Conservation (phyloP, 2,329 filamentous ascomycete genomes). For the Claviceps sp. region DNA sequence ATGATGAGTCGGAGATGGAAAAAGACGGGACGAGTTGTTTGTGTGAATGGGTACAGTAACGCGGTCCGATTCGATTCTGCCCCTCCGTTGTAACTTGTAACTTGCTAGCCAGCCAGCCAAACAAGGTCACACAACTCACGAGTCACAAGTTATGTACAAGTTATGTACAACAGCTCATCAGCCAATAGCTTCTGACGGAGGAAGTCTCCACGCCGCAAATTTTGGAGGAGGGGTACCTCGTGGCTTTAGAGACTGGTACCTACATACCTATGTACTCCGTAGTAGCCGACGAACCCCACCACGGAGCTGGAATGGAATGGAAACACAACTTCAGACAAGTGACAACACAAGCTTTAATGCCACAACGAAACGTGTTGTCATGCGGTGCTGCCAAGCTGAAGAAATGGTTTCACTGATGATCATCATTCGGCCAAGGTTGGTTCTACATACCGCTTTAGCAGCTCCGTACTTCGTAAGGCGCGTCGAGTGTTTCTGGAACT, state of each 20-base stretch:
- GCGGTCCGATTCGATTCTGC: neutral
- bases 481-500: no score
- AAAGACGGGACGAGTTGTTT: neutral
- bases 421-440: no score
- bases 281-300: slow-evolving; percentile 3
- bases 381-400: no score
- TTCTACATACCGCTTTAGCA: no score
- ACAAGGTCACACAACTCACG: neutral
- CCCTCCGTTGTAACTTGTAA: slow-evolving; percentile 5
- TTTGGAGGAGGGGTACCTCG: slow-evolving; percentile 9
- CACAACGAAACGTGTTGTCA: no score
- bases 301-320: neutral
- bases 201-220: slow-evolving; percentile 7
- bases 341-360: no score
- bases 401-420: no score
- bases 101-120: no score
- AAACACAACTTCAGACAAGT: no score
- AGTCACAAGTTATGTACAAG: no score
- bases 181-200: neutral
- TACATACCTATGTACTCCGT: no score
- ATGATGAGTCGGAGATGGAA: slow-evolving; percentile 1
- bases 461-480: no score
- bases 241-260: neutral
- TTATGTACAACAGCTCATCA: slow-evolving; percentile 4
- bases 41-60: slow-evolving; percentile 4